Evolutionary conservation across 305 asterid genomes (phyloP), one percentile per base, ranked within the genome.

Genomic region (Caryopteris hybrid): DNA sequence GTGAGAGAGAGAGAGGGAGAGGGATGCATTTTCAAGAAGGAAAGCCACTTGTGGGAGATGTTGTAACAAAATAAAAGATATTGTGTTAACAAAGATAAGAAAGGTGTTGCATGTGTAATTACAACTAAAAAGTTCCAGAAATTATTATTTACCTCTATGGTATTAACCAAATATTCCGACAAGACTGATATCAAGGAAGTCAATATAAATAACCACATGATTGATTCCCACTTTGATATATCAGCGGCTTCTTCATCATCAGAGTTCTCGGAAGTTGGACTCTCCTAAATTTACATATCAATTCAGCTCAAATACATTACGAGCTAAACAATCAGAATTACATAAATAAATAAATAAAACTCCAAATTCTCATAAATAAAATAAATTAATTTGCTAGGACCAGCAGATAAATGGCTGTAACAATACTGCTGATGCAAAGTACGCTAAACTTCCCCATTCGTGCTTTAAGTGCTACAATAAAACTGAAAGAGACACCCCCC

Each of bases 131-230:
- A 6, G 21, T 42, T 20, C 41, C 10, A 18, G 27, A 45, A 20
- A 55, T 16, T 21, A 53, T n/a, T 62, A 55, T 11, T 56, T 79
- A 87, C 96, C 96, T 85, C 86, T 34, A 89, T 87, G 61, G 95
- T 84, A 71, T 85, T 81, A 34, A 89, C 96, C 64, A 89, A 81
- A 77, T 89, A 87, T 42, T 81, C 89, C 0, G 95, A 89, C 61
- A 87, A 65, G 53, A 87, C 73, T 9, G 96, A 84, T 70, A 87
- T 85, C 77, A 81, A 61, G 63, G 75, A 53, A 29, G 96, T 87
- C 75, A 89, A 59, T 59, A 87, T 72, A 21, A 77, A 77, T 29
- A 89, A 83, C 96, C 96, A 89, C 65, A 62, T 51, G 46, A 89
- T 69, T 43, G 95, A 85, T 64, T 81, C 92, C 92, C 89, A 85